Evolutionary conservation across 345 rosid genomes (phyloP).

Genomic region (Salix udensis): DNA sequence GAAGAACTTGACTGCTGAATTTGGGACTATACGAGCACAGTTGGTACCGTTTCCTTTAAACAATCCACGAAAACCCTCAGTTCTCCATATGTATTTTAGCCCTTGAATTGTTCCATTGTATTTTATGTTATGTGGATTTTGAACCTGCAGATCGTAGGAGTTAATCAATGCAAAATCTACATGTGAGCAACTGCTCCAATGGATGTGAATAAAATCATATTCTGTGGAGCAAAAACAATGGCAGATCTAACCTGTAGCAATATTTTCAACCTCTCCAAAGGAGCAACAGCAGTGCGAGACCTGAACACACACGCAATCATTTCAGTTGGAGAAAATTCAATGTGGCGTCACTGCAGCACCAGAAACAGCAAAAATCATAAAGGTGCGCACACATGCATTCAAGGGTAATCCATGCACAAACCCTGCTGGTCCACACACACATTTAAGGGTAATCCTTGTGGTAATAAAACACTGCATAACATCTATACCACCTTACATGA

Average conservation of each 20-base stretch:
- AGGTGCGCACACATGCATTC: not conserved
- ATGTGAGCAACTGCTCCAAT: not conserved
- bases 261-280: conserved; percentile 88
- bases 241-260: conserved; percentile 55
- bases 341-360: not conserved
- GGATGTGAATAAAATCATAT: not conserved
- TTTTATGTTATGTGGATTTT: conserved; percentile 73
- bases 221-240: not conserved
- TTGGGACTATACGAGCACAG: conserved; percentile 91
- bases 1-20: conserved; percentile 88
- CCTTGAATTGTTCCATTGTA: conserved; percentile 85
- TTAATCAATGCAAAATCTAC: conserved; percentile 9
- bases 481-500: not conserved
- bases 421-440: not conserved
- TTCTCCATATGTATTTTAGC: conserved; percentile 75
- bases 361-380: not conserved
- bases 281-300: conserved; percentile 96
- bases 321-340: not conserved
- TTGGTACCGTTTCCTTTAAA: conserved; percentile 93
- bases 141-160: conserved; percentile 49
- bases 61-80: conserved; percentile 81
- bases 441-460: not conserved
- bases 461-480: not conserved
- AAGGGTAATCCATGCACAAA: not conserved
- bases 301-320: conserved; percentile 27